Base-by-base conservation (phyloP, 1,284 basidiomycete genomes). In the Chalciporus sp. region DNA sequence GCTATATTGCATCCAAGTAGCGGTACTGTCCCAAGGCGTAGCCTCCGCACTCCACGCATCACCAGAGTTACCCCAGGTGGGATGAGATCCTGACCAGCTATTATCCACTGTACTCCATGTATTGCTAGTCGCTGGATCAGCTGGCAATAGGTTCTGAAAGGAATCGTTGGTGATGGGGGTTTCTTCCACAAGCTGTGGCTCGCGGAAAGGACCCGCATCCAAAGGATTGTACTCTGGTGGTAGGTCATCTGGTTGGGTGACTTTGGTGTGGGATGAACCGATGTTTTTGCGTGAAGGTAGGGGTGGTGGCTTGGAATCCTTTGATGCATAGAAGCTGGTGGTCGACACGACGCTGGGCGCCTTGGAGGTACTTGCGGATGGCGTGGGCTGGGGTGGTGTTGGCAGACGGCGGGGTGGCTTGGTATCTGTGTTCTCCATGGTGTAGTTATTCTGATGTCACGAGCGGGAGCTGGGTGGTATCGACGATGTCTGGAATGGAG, bases 131-230 rank as follows among this genome's bases (percentile, higher is more conserved):
- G 11, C 40, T 17, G 57, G 55, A 16, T 66, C 61, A 1, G 64
- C 52, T 14, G 71, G 62, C 23, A 65, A 53, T 52, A 72, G 64
- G 14, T 63, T 60, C 1, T 75, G 71, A 4, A 72, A 58, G 3
- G 66, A 23, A 43, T 72, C 59, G 14, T 55, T 67, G 26, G 12
- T 39, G 37, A 67, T 61, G 27, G 70, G 68, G 10, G 68, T 69
- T 12, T 76, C 74, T 23, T 67, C 62, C 3, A 81, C 71, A 11
- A 79, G 73, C 61, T 76, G 77, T 1, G 79, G 79, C 57, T 80
- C 77, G 42, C 76, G 73, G 58, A 72, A 81, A 2, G 74, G 52
- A 26, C 55, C 59, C 11, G 35, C 46, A 29, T 68, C 70, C 37
- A 53, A 23, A 28, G 70, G 10, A 56, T 65, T 49, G 55, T 64